These are phyloP conservation scores for Lactarius indigo DNA, from an alignment of 768 basidiomycete genomes.

Conservation along the genomic window DNA sequence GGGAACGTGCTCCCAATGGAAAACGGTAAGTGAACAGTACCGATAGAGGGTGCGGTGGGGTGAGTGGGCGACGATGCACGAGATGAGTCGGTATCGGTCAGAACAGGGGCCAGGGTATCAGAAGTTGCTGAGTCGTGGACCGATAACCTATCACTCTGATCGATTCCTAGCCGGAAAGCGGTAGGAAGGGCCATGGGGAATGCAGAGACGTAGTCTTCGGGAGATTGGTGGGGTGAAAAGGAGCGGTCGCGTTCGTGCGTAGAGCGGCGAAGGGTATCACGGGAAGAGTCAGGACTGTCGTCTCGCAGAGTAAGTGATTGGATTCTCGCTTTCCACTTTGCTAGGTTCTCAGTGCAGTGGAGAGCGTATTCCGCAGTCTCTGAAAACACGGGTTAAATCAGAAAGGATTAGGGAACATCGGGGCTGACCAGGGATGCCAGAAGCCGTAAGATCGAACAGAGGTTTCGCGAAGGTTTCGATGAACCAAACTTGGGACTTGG, in stretches of 20 bases:
- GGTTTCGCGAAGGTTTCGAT: slow-evolving; percentile 80
- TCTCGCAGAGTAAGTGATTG: slow-evolving; percentile 36
- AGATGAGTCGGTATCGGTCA: slow-evolving; percentile 26
- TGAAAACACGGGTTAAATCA: slow-evolving; percentile 28
- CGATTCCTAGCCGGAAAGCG: slow-evolving; percentile 31
- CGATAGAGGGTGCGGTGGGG: slow-evolving; percentile 18
- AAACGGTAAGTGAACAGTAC: slow-evolving; percentile 19
- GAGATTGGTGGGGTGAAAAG: slow-evolving; percentile 33
- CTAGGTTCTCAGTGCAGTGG: slow-evolving; percentile 67
- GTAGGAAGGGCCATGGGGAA: slow-evolving; percentile 56
- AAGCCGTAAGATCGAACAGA: slow-evolving; percentile 70
- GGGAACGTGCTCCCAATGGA: slow-evolving; percentile 13
- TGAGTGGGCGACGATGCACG: slow-evolving; percentile 25
- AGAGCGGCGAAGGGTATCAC: slow-evolving; percentile 19
- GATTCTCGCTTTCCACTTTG: slow-evolving; percentile 59
- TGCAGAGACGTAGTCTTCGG: slow-evolving; percentile 47
- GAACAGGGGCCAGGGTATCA: slow-evolving; percentile 8
- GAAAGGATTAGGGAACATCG: not conserved
- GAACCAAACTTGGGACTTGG: slow-evolving; percentile 85
- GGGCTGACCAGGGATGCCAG: slow-evolving; percentile 67
- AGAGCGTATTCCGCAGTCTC: slow-evolving; percentile 67
- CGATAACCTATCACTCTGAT: slow-evolving; percentile 28
- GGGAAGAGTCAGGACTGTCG: not conserved
- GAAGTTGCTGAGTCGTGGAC: slow-evolving; percentile 25
- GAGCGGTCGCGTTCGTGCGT: slow-evolving; percentile 17